Conservation (phyloP, 805 yeast genomes). For the Zygoascus bituminiphila region DNA sequence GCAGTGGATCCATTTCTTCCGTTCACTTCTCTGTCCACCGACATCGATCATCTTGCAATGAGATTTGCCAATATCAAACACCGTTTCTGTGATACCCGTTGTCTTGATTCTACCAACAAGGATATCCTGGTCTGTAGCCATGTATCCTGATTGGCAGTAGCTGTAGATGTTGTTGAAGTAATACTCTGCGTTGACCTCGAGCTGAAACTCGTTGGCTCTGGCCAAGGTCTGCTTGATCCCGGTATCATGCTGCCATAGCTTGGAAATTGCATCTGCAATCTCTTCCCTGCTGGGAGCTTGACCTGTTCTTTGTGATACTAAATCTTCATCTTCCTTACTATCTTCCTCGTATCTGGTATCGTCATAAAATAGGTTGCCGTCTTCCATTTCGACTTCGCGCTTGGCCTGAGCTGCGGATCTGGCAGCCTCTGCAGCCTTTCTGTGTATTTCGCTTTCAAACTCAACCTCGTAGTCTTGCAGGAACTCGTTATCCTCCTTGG, state of each 20-base stretch:
- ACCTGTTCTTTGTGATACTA: neutral
- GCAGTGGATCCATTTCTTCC: slow-evolving; percentile 92
- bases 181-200: slow-evolving; percentile 75
- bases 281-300: slow-evolving; percentile 15
- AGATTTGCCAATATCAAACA: slow-evolving; percentile 55
- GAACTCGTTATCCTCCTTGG: slow-evolving; percentile 51
- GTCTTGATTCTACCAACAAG: slow-evolving; percentile 88
- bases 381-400: neutral
- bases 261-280: slow-evolving; percentile 61
- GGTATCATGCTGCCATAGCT: slow-evolving; percentile 60
- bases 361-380: slow-evolving; percentile 1
- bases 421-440: neutral
- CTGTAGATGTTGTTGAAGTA: slow-evolving; percentile 67
- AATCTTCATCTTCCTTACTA: neutral
- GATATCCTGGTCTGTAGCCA: slow-evolving; percentile 75
- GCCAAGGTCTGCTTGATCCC: slow-evolving; percentile 45
- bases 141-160: slow-evolving; percentile 55
- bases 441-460: slow-evolving; percentile 44
- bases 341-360: slow-evolving; percentile 1
- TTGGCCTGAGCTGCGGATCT: neutral
- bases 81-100: slow-evolving; percentile 87
- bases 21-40: slow-evolving; percentile 90
- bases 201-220: slow-evolving; percentile 66
- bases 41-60: slow-evolving; percentile 82
- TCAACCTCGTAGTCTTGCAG: slow-evolving; percentile 55